phyloP scores from a whole-genome alignment of 2,329 filamentous ascomycete genomes.

The Ascochyta rabiei region DNA sequence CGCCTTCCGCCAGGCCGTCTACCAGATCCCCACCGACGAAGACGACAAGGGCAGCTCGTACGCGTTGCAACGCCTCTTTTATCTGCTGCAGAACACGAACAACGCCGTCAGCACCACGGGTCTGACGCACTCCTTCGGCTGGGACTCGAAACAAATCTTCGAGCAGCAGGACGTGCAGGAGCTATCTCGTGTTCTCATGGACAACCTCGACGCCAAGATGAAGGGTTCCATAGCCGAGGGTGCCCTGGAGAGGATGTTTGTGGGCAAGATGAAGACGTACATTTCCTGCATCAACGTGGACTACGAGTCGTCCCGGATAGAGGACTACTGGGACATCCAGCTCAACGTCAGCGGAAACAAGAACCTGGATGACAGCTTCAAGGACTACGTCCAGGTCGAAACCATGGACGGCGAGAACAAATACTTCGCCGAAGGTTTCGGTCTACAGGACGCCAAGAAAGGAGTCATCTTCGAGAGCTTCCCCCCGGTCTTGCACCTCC shows the following conservation, averaged over 20 bases:
- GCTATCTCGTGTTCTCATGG: constrained; percentile 94
- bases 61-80: constrained; percentile 91
- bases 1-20: constrained; percentile 94
- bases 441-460: constrained; percentile 95
- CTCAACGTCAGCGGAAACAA: constrained; percentile 95
- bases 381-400: constrained; percentile 94
- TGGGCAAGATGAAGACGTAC: constrained; percentile 98
- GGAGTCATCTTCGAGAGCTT: constrained; percentile 97
- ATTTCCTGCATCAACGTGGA: constrained; percentile 98
- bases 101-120: constrained; percentile 87
- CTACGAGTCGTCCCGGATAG: constrained; percentile 92
- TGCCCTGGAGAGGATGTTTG: constrained; percentile 86
- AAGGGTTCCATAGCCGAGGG: constrained; percentile 93
- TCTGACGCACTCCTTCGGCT: constrained; percentile 94
- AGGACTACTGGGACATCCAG: constrained; percentile 99
- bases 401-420: constrained; percentile 98
- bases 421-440: constrained; percentile 90
- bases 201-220: constrained; percentile 96
- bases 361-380: constrained; percentile 91
- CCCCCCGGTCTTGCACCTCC: constrained; percentile 89
- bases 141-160: constrained; percentile 97
- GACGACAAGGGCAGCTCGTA: constrained; percentile 88
- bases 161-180: constrained; percentile 99
- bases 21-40: constrained; percentile 91
- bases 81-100: constrained; percentile 86